phyloP scores from a whole-genome alignment of 306 rosid species.

The Cicer judaicum region DNA sequence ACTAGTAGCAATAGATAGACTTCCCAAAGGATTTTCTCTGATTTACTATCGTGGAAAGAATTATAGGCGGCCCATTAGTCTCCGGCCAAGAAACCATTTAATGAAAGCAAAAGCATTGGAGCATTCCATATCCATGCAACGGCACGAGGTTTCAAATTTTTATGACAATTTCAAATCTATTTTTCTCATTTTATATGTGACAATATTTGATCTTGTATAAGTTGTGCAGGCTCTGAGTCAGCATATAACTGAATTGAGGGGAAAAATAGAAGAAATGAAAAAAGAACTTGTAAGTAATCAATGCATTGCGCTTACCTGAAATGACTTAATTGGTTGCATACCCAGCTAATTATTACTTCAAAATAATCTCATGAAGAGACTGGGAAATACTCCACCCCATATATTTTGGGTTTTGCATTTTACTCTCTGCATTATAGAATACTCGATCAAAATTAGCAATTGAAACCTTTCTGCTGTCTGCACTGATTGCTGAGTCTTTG shows the following conservation, averaged over 20 bases:
- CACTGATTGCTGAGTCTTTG: background rate
- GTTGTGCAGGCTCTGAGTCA: conserved; percentile 86
- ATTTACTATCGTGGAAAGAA: conserved; percentile 96
- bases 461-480: background rate
- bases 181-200: conserved; percentile 23
- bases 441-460: background rate
- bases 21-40: conserved; percentile 87
- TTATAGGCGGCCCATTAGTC: conserved; percentile 74
- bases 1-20: conserved; percentile 83
- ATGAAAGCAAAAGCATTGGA: conserved; percentile 90
- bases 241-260: conserved; percentile 78
- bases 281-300: conserved; percentile 72
- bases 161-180: conserved; percentile 10
- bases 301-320: conserved; percentile 8
- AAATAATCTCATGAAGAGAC: conserved; percentile 3
- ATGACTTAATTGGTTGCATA: conserved; percentile 26
- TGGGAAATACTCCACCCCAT: background rate
- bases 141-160: conserved; percentile 73
- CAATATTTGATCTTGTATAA: conserved; percentile 38
- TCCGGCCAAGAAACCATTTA: conserved; percentile 85
- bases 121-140: conserved; percentile 88
- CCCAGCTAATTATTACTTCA: conserved; percentile 4
- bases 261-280: conserved; percentile 72
- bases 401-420: background rate
- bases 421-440: background rate